Conservation (phyloP, 2,329 filamentous ascomycete genomes). For the Trichoderma asperellum region DNA sequence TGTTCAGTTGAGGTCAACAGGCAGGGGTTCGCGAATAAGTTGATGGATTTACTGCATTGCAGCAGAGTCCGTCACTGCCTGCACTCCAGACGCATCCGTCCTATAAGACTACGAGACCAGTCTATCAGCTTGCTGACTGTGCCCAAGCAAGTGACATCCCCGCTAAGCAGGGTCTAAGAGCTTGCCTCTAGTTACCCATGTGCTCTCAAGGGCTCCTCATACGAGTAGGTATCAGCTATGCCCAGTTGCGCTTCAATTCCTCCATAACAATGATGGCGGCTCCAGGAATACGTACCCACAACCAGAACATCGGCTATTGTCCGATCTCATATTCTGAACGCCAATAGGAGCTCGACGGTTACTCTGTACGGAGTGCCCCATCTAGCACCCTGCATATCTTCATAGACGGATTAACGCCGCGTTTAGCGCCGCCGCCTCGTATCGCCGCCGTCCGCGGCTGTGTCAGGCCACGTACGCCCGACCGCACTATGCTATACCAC, state of each 20-base stretch:
- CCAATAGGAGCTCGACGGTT: slow-evolving; percentile 24
- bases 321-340: neutral
- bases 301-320: slow-evolving; percentile 23
- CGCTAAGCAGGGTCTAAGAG: neutral
- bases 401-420: slow-evolving; percentile 26
- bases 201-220: neutral
- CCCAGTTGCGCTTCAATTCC: neutral
- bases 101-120: neutral
- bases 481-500: neutral
- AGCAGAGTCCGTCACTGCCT: neutral
- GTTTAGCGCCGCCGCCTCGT: slow-evolving; percentile 29
- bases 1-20: neutral
- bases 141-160: neutral
- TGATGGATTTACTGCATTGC: neutral
- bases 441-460: slow-evolving; percentile 31
- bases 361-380: neutral
- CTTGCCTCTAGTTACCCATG: neutral
- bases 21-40: neutral
- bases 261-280: neutral
- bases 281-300: neutral
- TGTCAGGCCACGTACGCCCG: slow-evolving; percentile 30
- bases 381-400: slow-evolving; percentile 10
- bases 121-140: slow-evolving; percentile 8
- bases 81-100: neutral
- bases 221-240: neutral